Percentiles rank a stretch among this genome's conserved stretches.
phyloP scores from a whole-genome alignment of 2,329 filamentous ascomycete species.

The Scleromitrula shiraiana region DNA sequence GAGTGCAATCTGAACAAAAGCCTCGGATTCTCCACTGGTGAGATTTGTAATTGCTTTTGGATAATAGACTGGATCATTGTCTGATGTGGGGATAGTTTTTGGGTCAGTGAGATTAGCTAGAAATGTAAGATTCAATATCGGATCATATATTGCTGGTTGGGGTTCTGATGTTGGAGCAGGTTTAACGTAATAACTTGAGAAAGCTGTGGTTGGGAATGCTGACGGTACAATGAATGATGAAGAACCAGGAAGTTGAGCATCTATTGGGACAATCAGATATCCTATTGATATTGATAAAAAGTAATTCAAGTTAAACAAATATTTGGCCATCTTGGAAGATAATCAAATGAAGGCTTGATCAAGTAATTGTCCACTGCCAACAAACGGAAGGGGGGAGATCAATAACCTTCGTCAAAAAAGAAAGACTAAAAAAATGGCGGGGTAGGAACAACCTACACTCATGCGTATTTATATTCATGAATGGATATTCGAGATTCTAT shows the following conservation, averaged over 20 bases:
- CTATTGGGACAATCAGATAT: background rate
- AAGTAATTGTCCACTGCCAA: background rate
- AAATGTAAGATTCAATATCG: conserved; percentile 45
- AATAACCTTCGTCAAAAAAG: no score
- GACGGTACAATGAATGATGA: conserved; percentile 35
- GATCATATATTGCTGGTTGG: conserved; percentile 46
- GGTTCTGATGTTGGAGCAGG: conserved; percentile 40
- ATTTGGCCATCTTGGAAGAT: background rate
- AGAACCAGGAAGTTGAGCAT: conserved; percentile 26
- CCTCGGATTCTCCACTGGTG: conserved; percentile 32
- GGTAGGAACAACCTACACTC: no score
- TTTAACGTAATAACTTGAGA: conserved; percentile 41
- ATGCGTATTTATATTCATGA: no score
- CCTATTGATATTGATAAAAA: background rate
- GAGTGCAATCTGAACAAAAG: conserved; percentile 36
- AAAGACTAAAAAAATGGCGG: no score
- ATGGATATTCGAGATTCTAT: no score
- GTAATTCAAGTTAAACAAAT: background rate
- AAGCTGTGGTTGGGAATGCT: conserved; percentile 43
- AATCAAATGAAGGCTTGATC: background rate
- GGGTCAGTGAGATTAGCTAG: conserved; percentile 48
- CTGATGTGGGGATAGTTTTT: conserved; percentile 39
- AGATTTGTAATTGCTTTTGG: conserved; percentile 41
- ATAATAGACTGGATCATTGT: conserved; percentile 42
- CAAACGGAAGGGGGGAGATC: background rate